Base-by-base conservation (phyloP, 768 basidiomycete species). In the Gloeophyllum trabeum region DNA sequence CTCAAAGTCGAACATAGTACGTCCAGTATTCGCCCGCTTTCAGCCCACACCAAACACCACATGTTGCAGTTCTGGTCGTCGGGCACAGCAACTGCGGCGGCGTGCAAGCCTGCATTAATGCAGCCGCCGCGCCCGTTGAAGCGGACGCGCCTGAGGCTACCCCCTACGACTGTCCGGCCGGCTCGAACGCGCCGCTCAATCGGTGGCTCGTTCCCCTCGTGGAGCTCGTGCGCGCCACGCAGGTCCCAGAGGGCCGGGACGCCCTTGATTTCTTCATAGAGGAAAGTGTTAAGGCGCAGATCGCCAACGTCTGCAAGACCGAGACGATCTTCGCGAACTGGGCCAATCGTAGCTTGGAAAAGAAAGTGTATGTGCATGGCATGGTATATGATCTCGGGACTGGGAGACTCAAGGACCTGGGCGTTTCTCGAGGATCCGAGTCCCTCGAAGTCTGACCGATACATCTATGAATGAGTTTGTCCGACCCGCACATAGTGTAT, bases 331-430 rank as follows among this genome's bases (percentile, higher is more conserved):
- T 48, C 30, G 53, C 68, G 43, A 73, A 73, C 1, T 77, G 76
- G 62, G 49, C 48, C 0, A 30, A 43, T 0, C n/a, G n/a, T n/a
- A n/a, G n/a, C n/a, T n/a, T n/a, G n/a, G 52, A 52, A 0, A 63
- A 70, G 52, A 58, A 67, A 5, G 58, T 81, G 19, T 66, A 56
- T 56, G 71, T 86, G 4, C 82, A 86, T 48, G 82, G 82, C 26
- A 56, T 58, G 47, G 46, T 63, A 30, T 63, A 63, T 43, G 48
- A 54, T 2, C 50, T 63, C 28, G 59, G 49, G 45, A 52, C 42
- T 6, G 62, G 62, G 6, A 24, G 14, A 25, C 48, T 63, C 24
- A 43, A 40, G 34, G 62, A 63, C 34, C 46, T 63, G 13, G 34
- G 14, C 4, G 13, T 54, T 40, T 43, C 50, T 24, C 26, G 13